Conservation (phyloP, 768 basidiomycete species). For the Xanthoconium purpureum region DNA sequence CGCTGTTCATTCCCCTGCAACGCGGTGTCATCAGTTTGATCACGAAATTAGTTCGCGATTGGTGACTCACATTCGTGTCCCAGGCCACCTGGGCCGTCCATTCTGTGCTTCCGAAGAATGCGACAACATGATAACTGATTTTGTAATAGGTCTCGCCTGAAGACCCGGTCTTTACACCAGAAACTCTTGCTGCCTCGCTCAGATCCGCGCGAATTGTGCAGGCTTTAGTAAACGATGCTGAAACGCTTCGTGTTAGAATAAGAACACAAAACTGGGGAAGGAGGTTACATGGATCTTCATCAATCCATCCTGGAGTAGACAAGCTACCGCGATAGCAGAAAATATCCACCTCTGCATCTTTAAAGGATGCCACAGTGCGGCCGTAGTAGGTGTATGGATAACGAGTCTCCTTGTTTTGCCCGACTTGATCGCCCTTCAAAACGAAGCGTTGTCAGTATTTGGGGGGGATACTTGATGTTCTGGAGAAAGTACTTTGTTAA, state of each 20-base stretch:
- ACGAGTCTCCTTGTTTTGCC: slow-evolving; percentile 1
- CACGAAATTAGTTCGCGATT: no score
- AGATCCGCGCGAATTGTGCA: not conserved
- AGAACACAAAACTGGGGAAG: not conserved
- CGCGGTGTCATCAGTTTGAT: no score
- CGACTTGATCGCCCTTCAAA: slow-evolving; percentile 1
- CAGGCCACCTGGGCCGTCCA: slow-evolving; percentile 3
- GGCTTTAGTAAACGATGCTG: not conserved
- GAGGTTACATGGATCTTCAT: slow-evolving; percentile 6
- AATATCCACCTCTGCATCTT: not conserved
- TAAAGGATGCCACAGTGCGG: not conserved
- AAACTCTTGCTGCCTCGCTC: not conserved
- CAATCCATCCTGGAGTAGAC: slow-evolving; percentile 1
- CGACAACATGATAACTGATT: not conserved
- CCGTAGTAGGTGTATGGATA: not conserved
- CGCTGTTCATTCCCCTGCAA: not conserved
- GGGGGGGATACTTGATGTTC: not conserved
- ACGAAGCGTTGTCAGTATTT: not conserved
- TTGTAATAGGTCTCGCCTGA: not conserved
- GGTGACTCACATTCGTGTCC: not conserved
- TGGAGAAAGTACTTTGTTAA: not conserved
- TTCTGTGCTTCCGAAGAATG: slow-evolving; percentile 2
- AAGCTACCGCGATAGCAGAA: not conserved
- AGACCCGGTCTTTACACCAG: not conserved
- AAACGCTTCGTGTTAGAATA: not conserved